Evolutionary conservation across 768 basidiomycete species (phyloP).

Genomic region (Tylopilus subfusipes): DNA sequence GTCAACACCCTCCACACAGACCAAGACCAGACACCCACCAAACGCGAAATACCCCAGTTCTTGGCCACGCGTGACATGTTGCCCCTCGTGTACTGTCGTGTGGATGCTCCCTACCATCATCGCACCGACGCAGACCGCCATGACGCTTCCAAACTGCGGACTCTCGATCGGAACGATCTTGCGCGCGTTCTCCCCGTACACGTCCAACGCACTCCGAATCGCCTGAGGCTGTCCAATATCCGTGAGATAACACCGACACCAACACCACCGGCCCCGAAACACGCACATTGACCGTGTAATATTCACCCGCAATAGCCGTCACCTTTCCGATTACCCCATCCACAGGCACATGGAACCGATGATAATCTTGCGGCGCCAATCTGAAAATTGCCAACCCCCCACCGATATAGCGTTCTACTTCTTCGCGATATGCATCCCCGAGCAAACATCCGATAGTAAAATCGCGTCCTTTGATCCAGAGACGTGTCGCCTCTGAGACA

Average conservation of each 20-base stretch:
- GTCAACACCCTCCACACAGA: background rate
- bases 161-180: slow-evolving; percentile 92
- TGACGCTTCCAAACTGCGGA: slow-evolving; percentile 84
- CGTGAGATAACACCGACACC: background rate
- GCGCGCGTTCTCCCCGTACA: slow-evolving; percentile 91
- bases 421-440: slow-evolving; percentile 69
- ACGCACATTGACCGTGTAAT: slow-evolving; percentile 92
- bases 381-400: slow-evolving; percentile 89
- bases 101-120: slow-evolving; percentile 95
- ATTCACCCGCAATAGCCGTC: slow-evolving; percentile 83
- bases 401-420: slow-evolving; percentile 68
- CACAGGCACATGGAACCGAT: slow-evolving; percentile 88
- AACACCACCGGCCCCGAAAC: slow-evolving; percentile 28
- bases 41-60: slow-evolving; percentile 96
- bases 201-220: slow-evolving; percentile 83
- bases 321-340: slow-evolving; percentile 81
- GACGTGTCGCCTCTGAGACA: slow-evolving; percentile 75
- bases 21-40: slow-evolving; percentile 48
- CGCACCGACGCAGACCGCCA: slow-evolving; percentile 88
- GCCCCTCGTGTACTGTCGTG: slow-evolving; percentile 83
- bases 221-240: slow-evolving; percentile 70
- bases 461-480: slow-evolving; percentile 98
- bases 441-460: slow-evolving; percentile 80
- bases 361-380: slow-evolving; percentile 92
- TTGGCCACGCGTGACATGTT: slow-evolving; percentile 75